Conservation (phyloP, 2,329 filamentous ascomycete genomes). For the Gliomastix tumulicola region DNA sequence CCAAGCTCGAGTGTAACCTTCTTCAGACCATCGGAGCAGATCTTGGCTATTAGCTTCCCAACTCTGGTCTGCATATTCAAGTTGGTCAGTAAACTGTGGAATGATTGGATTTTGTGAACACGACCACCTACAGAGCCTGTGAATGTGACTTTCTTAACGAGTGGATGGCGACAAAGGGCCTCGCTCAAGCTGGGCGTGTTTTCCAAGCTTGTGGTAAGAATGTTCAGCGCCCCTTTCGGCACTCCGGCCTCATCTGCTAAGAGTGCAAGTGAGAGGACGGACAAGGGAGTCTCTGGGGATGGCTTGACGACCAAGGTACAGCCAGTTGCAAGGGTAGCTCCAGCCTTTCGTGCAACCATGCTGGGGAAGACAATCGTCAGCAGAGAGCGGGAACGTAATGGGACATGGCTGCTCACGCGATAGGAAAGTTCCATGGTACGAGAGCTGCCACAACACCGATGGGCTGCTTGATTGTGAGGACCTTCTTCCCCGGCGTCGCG, state of each 20-base stretch:
- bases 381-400: not conserved
- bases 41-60: slow-evolving; percentile 59
- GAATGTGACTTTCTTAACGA: slow-evolving; percentile 68
- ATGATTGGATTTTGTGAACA: not conserved
- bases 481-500: slow-evolving; percentile 53
- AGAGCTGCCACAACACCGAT: slow-evolving; percentile 24
- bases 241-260: slow-evolving; percentile 67
- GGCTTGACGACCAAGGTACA: slow-evolving; percentile 75
- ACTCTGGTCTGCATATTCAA: slow-evolving; percentile 51
- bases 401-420: slow-evolving; percentile 24
- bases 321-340: slow-evolving; percentile 59
- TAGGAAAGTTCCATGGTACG: slow-evolving; percentile 52
- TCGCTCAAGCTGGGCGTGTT: slow-evolving; percentile 60
- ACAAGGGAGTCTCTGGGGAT: slow-evolving; percentile 68
- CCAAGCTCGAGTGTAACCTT: slow-evolving; percentile 61
- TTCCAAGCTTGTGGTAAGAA: slow-evolving; percentile 50
- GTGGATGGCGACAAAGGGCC: slow-evolving; percentile 59
- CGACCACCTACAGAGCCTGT: slow-evolving; percentile 51
- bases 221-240: slow-evolving; percentile 67
- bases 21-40: slow-evolving; percentile 33
- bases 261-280: slow-evolving; percentile 51
- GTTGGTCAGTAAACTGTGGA: no score
- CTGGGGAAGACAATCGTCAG: not conserved
- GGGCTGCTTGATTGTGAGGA: slow-evolving; percentile 60
- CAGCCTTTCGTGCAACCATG: slow-evolving; percentile 39